Percentiles rank a stretch among this genome's conserved stretches.
phyloP scores from a whole-genome alignment of 371 early-diverging fungal species.

The Choanephora cucurbitarum region DNA sequence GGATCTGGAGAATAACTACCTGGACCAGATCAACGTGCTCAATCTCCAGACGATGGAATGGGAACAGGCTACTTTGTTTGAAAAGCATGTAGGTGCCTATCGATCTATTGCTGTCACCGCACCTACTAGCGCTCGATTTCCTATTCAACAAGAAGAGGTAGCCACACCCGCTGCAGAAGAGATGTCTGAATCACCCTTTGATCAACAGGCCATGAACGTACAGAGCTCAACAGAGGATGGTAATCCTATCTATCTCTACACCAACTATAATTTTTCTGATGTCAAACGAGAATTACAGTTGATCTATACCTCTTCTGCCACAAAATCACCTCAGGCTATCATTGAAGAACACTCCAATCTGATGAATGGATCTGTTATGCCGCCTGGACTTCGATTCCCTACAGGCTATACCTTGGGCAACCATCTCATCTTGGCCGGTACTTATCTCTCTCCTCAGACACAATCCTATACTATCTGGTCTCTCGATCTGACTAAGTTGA shows the following conservation, averaged over 20 bases:
- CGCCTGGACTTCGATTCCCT: conserved; percentile 83
- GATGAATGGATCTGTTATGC: conserved; percentile 62
- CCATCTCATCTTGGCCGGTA: conserved; percentile 75
- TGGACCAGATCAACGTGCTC: conserved; percentile 76
- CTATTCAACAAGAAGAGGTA: conserved; percentile 3
- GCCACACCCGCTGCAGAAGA: not conserved
- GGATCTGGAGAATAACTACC: conserved; percentile 75
- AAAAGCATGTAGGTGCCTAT: conserved; percentile 79
- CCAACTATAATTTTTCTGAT: conserved; percentile 81
- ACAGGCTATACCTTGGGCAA: conserved; percentile 71
- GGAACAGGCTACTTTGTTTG: conserved; percentile 66
- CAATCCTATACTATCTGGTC: conserved; percentile 76
- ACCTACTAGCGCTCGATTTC: conserved; percentile 30
- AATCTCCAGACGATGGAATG: conserved; percentile 70
- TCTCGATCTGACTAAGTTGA: conserved; percentile 60
- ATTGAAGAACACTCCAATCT: conserved; percentile 14
- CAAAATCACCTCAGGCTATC: not conserved
- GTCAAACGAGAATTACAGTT: conserved; percentile 76
- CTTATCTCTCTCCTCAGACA: conserved; percentile 63
- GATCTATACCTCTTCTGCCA: conserved; percentile 39
- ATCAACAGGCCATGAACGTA: conserved; percentile 11
- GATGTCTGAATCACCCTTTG: conserved; percentile 2
- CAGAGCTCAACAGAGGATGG: conserved; percentile 19
- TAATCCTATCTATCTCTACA: conserved; percentile 66
- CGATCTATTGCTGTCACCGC: conserved; percentile 68